These are phyloP conservation scores for Cordyceps fumosorosea DNA, from an alignment of 2,329 filamentous ascomycete genomes.

Conservation along the genomic window DNA sequence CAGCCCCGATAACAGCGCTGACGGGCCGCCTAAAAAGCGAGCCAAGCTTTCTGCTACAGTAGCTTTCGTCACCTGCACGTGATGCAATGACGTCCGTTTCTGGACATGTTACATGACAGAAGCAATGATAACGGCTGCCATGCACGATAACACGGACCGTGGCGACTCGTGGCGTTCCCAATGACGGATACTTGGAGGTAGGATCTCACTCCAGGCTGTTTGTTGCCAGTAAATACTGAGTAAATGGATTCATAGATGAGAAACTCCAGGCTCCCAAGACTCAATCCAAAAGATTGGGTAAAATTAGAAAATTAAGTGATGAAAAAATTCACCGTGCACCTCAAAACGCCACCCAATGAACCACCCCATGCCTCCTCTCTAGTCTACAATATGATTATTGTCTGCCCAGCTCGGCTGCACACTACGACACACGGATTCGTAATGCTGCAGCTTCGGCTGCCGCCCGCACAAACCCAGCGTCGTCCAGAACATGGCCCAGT, in stretches of 20 bases:
- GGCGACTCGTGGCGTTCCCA: no score
- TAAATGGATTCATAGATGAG: neutral
- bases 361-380: neutral
- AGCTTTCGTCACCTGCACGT: slow-evolving; percentile 9
- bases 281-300: neutral
- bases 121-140: neutral
- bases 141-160: no score
- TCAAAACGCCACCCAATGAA: slow-evolving; percentile 11
- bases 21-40: neutral
- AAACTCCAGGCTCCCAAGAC: neutral
- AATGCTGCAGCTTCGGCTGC: slow-evolving; percentile 54
- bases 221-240: neutral
- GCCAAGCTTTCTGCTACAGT: neutral
- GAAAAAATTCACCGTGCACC: neutral
- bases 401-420: slow-evolving; percentile 60
- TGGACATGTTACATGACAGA: neutral
- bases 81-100: slow-evolving; percentile 1
- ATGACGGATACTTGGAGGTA: no score
- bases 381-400: slow-evolving; percentile 51
- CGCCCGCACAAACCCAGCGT: slow-evolving; percentile 57
- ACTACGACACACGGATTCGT: slow-evolving; percentile 65
- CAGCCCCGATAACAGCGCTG: neutral
- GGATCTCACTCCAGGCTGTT: no score
- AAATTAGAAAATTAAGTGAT: neutral
- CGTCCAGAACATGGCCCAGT: slow-evolving; percentile 99